These are phyloP conservation scores for Tagetes patula DNA, from an alignment of 129 eudicot species.

Conservation along the genomic window DNA sequence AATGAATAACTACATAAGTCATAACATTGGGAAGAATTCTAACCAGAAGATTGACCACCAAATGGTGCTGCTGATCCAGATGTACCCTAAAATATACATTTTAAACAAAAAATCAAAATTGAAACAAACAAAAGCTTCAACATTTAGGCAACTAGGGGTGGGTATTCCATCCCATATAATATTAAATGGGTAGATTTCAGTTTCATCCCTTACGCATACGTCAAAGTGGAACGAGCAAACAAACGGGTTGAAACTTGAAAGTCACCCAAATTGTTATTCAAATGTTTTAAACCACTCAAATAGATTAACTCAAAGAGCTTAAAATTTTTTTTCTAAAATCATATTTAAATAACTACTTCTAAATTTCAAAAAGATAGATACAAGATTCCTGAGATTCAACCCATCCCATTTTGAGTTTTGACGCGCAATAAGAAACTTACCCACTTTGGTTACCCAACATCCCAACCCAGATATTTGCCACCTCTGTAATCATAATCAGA, in stretches of 20 bases:
- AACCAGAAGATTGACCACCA: slow-evolving; percentile 71
- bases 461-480: neutral
- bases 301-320: neutral
- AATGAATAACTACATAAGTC: neutral
- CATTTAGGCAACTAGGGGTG: neutral
- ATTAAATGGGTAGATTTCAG: neutral
- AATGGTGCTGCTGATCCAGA: slow-evolving; percentile 52
- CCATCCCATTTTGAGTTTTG: neutral
- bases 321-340: neutral
- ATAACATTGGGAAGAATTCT: slow-evolving; percentile 17
- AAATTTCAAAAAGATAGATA: neutral
- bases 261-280: slow-evolving; percentile 4
- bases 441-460: neutral
- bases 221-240: neutral
- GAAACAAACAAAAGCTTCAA: neutral
- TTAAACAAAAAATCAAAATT: neutral
- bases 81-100: slow-evolving; percentile 52
- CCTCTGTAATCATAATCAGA: neutral
- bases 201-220: neutral
- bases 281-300: neutral
- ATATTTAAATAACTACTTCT: neutral
- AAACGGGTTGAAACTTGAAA: neutral
- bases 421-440: neutral
- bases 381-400: neutral
- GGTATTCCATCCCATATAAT: neutral